Evolutionary conservation across 2,329 filamentous ascomycete genomes (phyloP).

Genomic region (Cladosporium sp.): DNA sequence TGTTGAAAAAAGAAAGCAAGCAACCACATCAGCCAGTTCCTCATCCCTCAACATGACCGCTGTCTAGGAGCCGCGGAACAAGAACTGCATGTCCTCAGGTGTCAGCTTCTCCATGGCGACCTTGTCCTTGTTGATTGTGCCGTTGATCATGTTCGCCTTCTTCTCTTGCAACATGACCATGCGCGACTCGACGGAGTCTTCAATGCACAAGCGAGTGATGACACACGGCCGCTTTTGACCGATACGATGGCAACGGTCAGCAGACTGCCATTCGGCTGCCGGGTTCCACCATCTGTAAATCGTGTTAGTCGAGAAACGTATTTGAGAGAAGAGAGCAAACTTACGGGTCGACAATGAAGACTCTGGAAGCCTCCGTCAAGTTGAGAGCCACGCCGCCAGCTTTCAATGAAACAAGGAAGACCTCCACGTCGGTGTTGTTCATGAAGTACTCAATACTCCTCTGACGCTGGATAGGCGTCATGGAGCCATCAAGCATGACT

Average conservation of each 20-base stretch:
- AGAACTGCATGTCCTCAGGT: constrained; percentile 90
- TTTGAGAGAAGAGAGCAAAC: constrained; percentile 42
- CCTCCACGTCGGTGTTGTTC: constrained; percentile 90
- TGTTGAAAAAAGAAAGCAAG: background rate
- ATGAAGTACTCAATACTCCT: constrained; percentile 96
- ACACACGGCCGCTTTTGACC: constrained; percentile 92
- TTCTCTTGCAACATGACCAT: constrained; percentile 98
- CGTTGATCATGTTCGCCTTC: constrained; percentile 88
- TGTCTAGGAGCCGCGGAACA: constrained; percentile 73
- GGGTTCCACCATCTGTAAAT: constrained; percentile 89
- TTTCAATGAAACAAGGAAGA: constrained; percentile 94
- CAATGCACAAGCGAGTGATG: constrained; percentile 91
- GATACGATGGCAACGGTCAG: constrained; percentile 83
- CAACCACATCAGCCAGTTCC: background rate
- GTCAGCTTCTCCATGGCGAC: constrained; percentile 88
- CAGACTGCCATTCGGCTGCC: constrained; percentile 99
- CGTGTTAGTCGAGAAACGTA: constrained; percentile 33
- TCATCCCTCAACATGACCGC: background rate
- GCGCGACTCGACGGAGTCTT: constrained; percentile 93
- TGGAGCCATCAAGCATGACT: constrained; percentile 96
- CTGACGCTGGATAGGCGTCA: constrained; percentile 91
- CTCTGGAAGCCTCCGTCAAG: constrained; percentile 87
- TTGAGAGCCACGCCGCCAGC: constrained; percentile 95
- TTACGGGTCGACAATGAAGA: constrained; percentile 95
- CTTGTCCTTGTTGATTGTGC: constrained; percentile 92